Conservation (phyloP, 495 filamentous ascomycete genomes). For the Penicillium parvum region DNA sequence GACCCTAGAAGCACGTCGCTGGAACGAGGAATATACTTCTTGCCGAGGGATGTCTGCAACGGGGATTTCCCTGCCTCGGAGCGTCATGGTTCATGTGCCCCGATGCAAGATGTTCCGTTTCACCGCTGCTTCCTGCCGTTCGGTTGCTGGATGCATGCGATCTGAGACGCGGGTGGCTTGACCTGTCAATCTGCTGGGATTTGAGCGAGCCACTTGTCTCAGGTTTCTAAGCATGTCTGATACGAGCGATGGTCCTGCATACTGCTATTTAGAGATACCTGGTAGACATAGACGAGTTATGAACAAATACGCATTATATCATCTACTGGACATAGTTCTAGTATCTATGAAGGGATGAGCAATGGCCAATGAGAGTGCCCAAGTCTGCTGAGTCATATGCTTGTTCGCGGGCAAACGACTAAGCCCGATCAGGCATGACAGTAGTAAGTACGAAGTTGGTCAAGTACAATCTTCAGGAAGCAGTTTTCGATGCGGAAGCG, state of each 20-base stretch:
- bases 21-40: not conserved
- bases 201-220: not conserved
- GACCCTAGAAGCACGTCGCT: not conserved
- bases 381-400: too few relatives aligned
- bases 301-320: conserved; percentile 9
- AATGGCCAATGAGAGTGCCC: too few relatives aligned
- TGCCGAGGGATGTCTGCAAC: not conserved
- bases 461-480: too few relatives aligned
- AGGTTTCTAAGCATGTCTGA: not conserved
- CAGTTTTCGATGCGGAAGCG: too few relatives aligned
- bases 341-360: too few relatives aligned
- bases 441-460: too few relatives aligned
- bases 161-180: conserved; percentile 1
- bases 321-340: too few relatives aligned
- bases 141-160: conserved; percentile 10
- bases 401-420: too few relatives aligned
- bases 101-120: conserved; percentile 4
- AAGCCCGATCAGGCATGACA: too few relatives aligned
- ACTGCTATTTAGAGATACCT: conserved; percentile 5
- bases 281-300: conserved; percentile 21
- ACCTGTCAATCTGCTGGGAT: not conserved
- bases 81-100: not conserved
- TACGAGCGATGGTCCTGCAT: not conserved
- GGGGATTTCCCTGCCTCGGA: not conserved
- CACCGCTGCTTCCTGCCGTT: conserved; percentile 17